Conservation (phyloP, 768 basidiomycete genomes). For the Daedaleopsis nitida region DNA sequence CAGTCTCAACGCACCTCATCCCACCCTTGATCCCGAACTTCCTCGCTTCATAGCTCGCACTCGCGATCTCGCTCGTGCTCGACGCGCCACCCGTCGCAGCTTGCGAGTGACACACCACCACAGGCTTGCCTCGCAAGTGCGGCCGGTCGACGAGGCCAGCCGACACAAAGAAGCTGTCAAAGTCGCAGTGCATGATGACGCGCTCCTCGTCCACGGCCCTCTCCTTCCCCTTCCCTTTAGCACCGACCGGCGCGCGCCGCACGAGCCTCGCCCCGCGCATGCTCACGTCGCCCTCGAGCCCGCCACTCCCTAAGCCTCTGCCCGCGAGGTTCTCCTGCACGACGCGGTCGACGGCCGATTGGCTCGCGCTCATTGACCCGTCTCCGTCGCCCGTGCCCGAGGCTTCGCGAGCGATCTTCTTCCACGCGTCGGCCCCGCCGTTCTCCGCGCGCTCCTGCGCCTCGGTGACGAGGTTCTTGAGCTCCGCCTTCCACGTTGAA, state of each 20-base stretch:
- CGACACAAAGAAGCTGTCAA: constrained; percentile 96
- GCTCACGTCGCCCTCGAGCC: constrained; percentile 35
- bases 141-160: constrained; percentile 83
- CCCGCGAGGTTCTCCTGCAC: constrained; percentile 31
- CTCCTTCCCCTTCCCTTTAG: constrained; percentile 58
- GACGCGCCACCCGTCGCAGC: constrained; percentile 67
- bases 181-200: constrained; percentile 91
- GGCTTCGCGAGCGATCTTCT: background rate
- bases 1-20: constrained; percentile 69
- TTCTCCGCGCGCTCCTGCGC: constrained; percentile 74
- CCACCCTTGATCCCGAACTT: constrained; percentile 88
- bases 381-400: background rate
- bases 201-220: constrained; percentile 48
- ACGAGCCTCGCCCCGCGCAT: constrained; percentile 47
- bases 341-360: constrained; percentile 35
- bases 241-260: constrained; percentile 48
- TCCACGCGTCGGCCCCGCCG: constrained; percentile 21
- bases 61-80: constrained; percentile 94
- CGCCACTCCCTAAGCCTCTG: constrained; percentile 24
- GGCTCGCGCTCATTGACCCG: constrained; percentile 7
- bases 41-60: constrained; percentile 92
- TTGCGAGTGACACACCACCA: constrained; percentile 95
- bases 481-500: constrained; percentile 89
- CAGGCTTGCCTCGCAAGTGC: constrained; percentile 82
- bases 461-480: constrained; percentile 75